These are phyloP conservation scores for sweet orange (Citrus sinensis) DNA, from an alignment of 345 rosid genomes.

Conservation along the genomic window DNA sequence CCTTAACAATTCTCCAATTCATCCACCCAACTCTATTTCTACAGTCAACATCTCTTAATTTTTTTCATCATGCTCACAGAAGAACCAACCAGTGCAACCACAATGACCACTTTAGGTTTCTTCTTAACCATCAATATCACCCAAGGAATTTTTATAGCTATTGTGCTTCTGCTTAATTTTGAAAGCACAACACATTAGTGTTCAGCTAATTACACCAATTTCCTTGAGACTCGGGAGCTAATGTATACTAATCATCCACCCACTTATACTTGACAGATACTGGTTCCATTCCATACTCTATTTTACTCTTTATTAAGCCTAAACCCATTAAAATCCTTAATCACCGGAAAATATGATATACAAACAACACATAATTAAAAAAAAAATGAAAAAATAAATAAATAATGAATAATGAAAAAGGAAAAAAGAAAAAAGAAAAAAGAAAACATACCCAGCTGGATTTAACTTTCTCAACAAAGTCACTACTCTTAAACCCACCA, in stretches of 20 bases:
- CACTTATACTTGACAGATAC: background rate
- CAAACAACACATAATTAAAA: background rate
- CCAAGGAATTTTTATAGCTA: background rate
- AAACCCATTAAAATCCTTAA: background rate
- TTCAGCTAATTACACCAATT: background rate
- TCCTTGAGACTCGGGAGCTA: background rate
- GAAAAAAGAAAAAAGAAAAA: background rate
- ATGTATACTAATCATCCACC: background rate
- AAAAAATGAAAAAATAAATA: background rate
- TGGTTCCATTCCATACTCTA: background rate
- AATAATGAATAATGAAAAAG: background rate
- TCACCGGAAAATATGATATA: background rate
- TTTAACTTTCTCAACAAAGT: constrained; percentile 81
- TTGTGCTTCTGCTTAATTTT: background rate
- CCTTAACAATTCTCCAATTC: background rate
- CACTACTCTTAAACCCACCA: constrained; percentile 68
- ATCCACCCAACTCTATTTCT: background rate
- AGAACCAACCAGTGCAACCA: background rate
- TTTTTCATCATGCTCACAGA: background rate
- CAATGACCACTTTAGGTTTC: background rate
- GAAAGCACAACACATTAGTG: background rate
- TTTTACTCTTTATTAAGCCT: background rate
- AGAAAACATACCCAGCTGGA: constrained; percentile 65
- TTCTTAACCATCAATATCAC: background rate
- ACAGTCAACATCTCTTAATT: background rate